A percentile compares a stretch with the other conserved stretches of the same genome.
These are phyloP conservation scores for Cryptosporidium felis DNA, from an alignment of 169 alveolate species.

Conservation along the genomic window DNA sequence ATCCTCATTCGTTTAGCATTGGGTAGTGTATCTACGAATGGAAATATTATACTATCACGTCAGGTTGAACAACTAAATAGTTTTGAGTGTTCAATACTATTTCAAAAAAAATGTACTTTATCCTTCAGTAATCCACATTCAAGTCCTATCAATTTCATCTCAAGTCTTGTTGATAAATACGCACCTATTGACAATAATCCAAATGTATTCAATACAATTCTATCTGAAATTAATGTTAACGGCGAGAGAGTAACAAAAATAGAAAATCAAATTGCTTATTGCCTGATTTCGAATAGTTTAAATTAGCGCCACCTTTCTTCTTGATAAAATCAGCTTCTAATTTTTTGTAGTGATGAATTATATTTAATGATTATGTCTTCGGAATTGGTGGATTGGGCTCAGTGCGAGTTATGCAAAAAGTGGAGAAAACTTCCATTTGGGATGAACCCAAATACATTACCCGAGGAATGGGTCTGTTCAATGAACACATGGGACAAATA, in stretches of 20 bases:
- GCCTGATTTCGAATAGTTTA: neutral
- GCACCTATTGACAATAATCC: neutral
- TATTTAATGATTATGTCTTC: neutral
- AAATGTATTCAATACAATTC: neutral
- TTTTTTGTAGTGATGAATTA: slow-evolving; percentile 14
- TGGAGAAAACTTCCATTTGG: slow-evolving; percentile 62
- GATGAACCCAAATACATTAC: slow-evolving; percentile 58
- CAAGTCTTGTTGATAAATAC: neutral
- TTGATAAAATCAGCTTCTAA: neutral
- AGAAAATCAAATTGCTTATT: slow-evolving; percentile 17
- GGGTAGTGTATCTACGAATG: slow-evolving; percentile 33
- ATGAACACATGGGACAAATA: slow-evolving; percentile 67
- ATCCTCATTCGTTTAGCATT: slow-evolving; percentile 10
- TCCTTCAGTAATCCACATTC: slow-evolving; percentile 1
- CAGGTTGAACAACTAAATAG: slow-evolving; percentile 12
- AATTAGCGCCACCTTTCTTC: slow-evolving; percentile 51
- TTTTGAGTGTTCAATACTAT: slow-evolving; percentile 43
- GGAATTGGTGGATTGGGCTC: slow-evolving; percentile 71
- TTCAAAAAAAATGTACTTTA: slow-evolving; percentile 37
- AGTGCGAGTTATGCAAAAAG: slow-evolving; percentile 62
- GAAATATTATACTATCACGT: neutral
- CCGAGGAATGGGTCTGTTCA: slow-evolving; percentile 69
- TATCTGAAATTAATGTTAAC: neutral
- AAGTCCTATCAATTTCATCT: slow-evolving; percentile 17
- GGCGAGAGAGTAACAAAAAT: neutral